Conservation (phyloP, 106 monocot genomes). For the Narthecium ossifragum region DNA sequence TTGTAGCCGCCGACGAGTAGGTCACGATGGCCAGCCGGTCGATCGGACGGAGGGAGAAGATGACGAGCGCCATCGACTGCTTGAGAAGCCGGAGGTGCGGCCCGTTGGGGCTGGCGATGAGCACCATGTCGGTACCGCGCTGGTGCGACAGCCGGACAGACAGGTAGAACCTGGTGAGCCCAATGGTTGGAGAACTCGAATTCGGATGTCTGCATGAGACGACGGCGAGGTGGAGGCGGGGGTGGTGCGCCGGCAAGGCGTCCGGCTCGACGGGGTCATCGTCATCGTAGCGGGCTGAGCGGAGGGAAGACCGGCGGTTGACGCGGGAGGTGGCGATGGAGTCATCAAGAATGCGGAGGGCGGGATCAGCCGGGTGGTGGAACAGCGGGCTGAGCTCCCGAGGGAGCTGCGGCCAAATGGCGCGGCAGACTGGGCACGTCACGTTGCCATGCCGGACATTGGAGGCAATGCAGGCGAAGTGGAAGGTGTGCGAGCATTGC, state of each 20-base stretch:
- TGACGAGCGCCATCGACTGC: constrained; percentile 76
- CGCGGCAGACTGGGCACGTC: constrained; percentile 86
- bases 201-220: constrained; percentile 8
- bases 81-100: constrained; percentile 65
- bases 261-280: constrained; percentile 72
- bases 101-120: constrained; percentile 69
- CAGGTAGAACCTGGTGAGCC: constrained; percentile 32
- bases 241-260: not conserved
- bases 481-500: constrained; percentile 78
- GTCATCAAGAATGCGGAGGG: constrained; percentile 84
- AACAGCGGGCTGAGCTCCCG: constrained; percentile 23
- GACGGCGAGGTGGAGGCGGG: constrained; percentile 42
- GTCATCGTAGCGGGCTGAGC: constrained; percentile 57
- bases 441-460: constrained; percentile 80
- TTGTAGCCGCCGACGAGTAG: constrained; percentile 47
- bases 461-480: constrained; percentile 78
- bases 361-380: constrained; percentile 36
- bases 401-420: constrained; percentile 77
- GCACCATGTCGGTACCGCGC: constrained; percentile 52
- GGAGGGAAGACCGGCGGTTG: constrained; percentile 70
- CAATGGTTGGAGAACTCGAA: constrained; percentile 1
- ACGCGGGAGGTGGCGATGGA: constrained; percentile 77
- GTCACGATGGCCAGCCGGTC: constrained; percentile 82
- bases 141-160: constrained; percentile 49
- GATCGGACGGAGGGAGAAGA: constrained; percentile 56